These are phyloP conservation scores for Suhomyces anneliseae DNA, from an alignment of 1,139 yeast genomes.

Conservation along the genomic window DNA sequence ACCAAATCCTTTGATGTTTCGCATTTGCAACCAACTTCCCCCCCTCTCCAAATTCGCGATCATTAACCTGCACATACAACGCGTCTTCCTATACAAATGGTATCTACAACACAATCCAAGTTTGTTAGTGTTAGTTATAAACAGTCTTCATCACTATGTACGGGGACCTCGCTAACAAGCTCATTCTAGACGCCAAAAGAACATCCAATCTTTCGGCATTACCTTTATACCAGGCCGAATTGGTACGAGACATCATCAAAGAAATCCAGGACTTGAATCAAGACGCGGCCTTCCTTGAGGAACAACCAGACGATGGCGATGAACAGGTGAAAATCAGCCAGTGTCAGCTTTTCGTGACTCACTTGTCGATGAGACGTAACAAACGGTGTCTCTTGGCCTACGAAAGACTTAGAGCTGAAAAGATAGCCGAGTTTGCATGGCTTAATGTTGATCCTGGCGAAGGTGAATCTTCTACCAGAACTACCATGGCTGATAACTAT, in stretches of 20 bases:
- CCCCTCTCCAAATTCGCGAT: too few relatives aligned
- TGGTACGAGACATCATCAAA: conserved; percentile 64
- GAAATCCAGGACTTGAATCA: conserved; percentile 60
- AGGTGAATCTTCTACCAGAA: neutral
- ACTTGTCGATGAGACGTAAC: conserved; percentile 78
- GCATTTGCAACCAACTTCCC: too few relatives aligned
- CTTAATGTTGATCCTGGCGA: conserved; percentile 42
- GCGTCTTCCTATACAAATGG: too few relatives aligned
- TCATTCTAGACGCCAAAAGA: conserved; percentile 82
- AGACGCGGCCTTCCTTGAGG: conserved; percentile 43
- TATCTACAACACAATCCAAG: too few relatives aligned
- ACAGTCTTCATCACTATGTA: conserved; percentile 52
- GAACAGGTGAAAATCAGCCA: conserved; percentile 51
- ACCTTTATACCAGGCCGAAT: conserved; percentile 73
- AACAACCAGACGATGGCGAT: conserved; percentile 26
- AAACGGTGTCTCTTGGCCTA: conserved; percentile 88
- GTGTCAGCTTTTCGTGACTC: conserved; percentile 80
- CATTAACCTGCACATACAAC: too few relatives aligned
- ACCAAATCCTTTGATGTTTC: too few relatives aligned
- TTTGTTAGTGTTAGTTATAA: neutral
- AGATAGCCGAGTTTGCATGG: conserved; percentile 76
- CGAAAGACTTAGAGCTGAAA: conserved; percentile 67
- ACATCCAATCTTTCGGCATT: conserved; percentile 63
- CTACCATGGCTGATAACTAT: conserved; percentile 12
- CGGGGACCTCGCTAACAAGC: conserved; percentile 83